Base-by-base conservation (phyloP, 1,284 basidiomycete genomes). In the Exobasidium rhododendri region DNA sequence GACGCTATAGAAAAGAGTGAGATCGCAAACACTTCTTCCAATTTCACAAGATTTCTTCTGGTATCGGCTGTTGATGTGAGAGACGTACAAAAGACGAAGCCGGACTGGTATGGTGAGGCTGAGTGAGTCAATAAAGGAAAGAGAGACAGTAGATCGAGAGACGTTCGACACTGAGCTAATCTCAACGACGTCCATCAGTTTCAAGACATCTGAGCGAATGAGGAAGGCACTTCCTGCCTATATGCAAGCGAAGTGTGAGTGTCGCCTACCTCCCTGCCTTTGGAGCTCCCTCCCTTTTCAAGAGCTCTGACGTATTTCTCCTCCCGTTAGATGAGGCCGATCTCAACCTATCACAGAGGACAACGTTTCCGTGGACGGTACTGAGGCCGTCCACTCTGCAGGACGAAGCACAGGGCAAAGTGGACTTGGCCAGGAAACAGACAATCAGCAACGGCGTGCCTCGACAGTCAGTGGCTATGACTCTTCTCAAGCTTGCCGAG, bases 21-120 rank as follows among this genome's bases (percentile, higher is more conserved):
- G 5, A 40, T 40, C 17, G 47, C 47, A 50, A 50, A 50, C 13
- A 13, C n/a, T 24, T 4, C 44, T 45, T 4, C 14, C 13, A 83
- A 83, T 61, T 86, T 86, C 22, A 79, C 84, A 29, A 76, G 89
- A 49, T 82, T 90, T 44, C 77, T 89, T 55, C 61, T 74, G 24
- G 84, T 90, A 35, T 86, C 85, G 10, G 86, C 86, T 0, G 75
- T 88, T n/a, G 88, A 90, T 73, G 78, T 86, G 1, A 81, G 88
- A 24, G 83, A 88, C 72, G 80, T 60, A 56, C 57, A 81, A 20
- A 81, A 83, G 26, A 82, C 82, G 53, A 79, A 57, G 32, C 61
- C 65, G 1, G 56, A 58, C 3, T 68, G 64, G 66, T 66, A 71
- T 51, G 44, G 32, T 32, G 51, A 66, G 69, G 65, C 49, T 29